Evolutionary conservation across 352 stramenopile species (phyloP).

Genomic region (Phytopythium litorale): DNA sequence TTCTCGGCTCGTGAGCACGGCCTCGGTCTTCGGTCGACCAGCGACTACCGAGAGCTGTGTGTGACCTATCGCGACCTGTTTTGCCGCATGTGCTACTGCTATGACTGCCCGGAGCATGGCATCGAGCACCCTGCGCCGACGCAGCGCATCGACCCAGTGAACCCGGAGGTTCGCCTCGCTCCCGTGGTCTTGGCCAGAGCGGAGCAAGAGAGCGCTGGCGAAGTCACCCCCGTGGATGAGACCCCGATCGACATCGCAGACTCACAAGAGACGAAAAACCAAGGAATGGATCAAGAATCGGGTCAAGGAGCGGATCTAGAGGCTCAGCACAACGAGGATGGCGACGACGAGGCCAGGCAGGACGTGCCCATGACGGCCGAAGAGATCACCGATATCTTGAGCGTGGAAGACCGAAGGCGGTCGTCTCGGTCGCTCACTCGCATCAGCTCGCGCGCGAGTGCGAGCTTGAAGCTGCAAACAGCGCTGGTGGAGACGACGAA

Average conservation of each 20-base stretch:
- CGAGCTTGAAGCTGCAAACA: slow-evolving; percentile 42
- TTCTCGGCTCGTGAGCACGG: slow-evolving; percentile 27
- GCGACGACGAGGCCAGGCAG: slow-evolving; percentile 11
- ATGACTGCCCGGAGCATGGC: slow-evolving; percentile 90
- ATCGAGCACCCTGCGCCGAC: slow-evolving; percentile 72
- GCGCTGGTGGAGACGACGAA: slow-evolving; percentile 15
- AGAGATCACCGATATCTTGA: slow-evolving; percentile 6
- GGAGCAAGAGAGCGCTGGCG: neutral
- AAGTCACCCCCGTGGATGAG: neutral
- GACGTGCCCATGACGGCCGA: slow-evolving; percentile 14
- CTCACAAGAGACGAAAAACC: neutral
- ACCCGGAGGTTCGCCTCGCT: slow-evolving; percentile 45
- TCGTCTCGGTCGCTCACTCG: slow-evolving; percentile 53
- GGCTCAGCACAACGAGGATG: slow-evolving; percentile 10
- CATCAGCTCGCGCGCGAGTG: slow-evolving; percentile 49
- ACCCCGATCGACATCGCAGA: neutral
- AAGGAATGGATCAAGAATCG: neutral
- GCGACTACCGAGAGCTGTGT: slow-evolving; percentile 66
- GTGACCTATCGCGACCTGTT: slow-evolving; percentile 91
- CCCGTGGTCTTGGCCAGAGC: slow-evolving; percentile 14
- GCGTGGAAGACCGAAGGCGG: slow-evolving; percentile 39
- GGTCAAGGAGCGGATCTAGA: neutral
- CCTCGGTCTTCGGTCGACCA: slow-evolving; percentile 46
- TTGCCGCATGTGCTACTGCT: slow-evolving; percentile 91
- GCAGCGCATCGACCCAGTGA: slow-evolving; percentile 54